phyloP scores from a whole-genome alignment of 371 early-diverging fungal species.

The Nematocida displodere region DNA sequence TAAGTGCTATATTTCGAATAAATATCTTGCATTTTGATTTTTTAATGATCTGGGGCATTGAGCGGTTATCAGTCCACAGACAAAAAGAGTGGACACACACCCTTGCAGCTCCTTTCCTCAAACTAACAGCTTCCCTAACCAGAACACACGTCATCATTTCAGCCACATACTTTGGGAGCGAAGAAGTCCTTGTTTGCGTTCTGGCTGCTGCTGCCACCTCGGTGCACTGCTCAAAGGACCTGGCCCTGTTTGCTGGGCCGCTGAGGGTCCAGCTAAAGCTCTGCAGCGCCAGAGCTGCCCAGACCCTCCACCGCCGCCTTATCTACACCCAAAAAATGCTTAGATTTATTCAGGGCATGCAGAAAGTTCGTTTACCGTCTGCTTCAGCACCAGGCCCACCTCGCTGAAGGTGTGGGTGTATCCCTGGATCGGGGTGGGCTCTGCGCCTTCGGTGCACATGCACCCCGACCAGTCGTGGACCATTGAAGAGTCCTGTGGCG shows the following conservation, averaged over 20 bases:
- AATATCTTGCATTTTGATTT: neutral
- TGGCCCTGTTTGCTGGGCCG: neutral
- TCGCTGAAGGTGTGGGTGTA: conserved; percentile 31
- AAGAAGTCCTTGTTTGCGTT: conserved; percentile 1
- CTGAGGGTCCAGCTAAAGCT: neutral
- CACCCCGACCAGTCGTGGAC: conserved; percentile 43
- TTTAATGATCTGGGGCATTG: conserved; percentile 12
- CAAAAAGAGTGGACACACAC: conserved; percentile 9
- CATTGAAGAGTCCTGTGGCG: conserved; percentile 9
- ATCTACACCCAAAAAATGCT: neutral
- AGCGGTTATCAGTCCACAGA: neutral
- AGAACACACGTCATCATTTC: neutral
- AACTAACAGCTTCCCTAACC: neutral
- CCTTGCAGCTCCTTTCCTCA: neutral
- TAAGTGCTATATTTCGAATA: neutral
- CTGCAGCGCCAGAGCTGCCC: neutral
- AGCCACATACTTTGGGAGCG: conserved; percentile 1
- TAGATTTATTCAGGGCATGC: no score
- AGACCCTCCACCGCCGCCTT: neutral
- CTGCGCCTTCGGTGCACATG: conserved; percentile 11
- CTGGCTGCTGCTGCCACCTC: no score
- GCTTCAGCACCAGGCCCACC: no score
- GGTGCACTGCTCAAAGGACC: no score
- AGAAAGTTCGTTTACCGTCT: no score
- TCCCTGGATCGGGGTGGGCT: neutral